Evolutionary conservation across 768 basidiomycete species (phyloP).

Genomic region (Lactarius tabidus): DNA sequence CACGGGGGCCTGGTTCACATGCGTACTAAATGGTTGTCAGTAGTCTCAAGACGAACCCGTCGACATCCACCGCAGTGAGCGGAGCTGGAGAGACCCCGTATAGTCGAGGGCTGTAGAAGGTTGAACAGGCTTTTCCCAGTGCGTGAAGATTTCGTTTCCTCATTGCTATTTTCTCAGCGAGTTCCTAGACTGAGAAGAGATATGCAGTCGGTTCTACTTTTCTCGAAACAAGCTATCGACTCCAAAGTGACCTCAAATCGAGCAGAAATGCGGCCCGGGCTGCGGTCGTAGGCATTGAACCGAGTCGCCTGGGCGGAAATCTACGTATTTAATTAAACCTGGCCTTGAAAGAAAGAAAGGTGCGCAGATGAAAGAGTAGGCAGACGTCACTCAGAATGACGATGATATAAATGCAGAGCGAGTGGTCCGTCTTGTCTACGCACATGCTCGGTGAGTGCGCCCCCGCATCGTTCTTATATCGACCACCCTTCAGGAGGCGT

Average conservation of each 20-base stretch:
- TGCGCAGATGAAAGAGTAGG: slow-evolving; percentile 84
- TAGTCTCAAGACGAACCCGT: slow-evolving; percentile 67
- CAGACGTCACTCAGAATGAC: slow-evolving; percentile 91
- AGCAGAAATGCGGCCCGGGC: slow-evolving; percentile 72
- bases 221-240: too few species aligned
- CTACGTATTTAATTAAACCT: slow-evolving; percentile 43
- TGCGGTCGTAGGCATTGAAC: slow-evolving; percentile 50
- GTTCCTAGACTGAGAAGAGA: slow-evolving; percentile 53
- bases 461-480: not conserved
- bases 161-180: too few species aligned
- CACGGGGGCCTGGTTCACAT: not conserved
- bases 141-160: slow-evolving; percentile 29
- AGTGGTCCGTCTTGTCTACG: slow-evolving; percentile 77
- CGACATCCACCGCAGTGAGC: slow-evolving; percentile 65
- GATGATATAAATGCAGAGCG: slow-evolving; percentile 88
- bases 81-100: slow-evolving; percentile 41
- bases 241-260: too few species aligned
- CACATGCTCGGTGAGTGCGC: slow-evolving; percentile 72
- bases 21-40: slow-evolving; percentile 41
- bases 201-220: slow-evolving; percentile 49
- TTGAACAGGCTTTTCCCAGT: slow-evolving; percentile 49
- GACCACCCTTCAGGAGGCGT: slow-evolving; percentile 52
- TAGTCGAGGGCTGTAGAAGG: slow-evolving; percentile 41
- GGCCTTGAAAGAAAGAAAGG: slow-evolving; percentile 58
- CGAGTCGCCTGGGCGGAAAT: slow-evolving; percentile 51